These are phyloP conservation scores for Beauveria asiatica DNA, from an alignment of 2,329 filamentous ascomycete species.

Conservation along the genomic window DNA sequence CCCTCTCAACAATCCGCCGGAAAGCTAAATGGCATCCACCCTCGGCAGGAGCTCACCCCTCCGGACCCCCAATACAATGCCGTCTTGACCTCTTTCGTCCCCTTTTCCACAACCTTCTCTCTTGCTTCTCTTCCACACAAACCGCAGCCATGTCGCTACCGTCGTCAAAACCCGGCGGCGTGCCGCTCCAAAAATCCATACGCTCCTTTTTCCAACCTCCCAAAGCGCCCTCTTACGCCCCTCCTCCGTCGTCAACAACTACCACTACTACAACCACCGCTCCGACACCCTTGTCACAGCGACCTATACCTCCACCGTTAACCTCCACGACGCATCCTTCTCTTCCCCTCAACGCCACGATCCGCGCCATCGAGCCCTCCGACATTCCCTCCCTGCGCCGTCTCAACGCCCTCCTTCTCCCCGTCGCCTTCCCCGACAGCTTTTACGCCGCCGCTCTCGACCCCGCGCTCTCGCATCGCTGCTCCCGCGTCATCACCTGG, in stretches of 20 bases:
- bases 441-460: slow-evolving; percentile 52
- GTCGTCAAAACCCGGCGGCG: slow-evolving; percentile 22
- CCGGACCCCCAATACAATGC: background rate
- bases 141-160: slow-evolving; percentile 30
- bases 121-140: background rate
- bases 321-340: slow-evolving; percentile 20
- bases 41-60: background rate
- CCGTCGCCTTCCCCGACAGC: slow-evolving; percentile 53
- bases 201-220: slow-evolving; percentile 52
- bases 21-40: slow-evolving; percentile 1
- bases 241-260: slow-evolving; percentile 22
- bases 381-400: slow-evolving; percentile 53
- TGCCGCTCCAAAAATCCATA: slow-evolving; percentile 43
- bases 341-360: slow-evolving; percentile 40
- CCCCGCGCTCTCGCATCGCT: slow-evolving; percentile 39
- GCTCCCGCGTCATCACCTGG: slow-evolving; percentile 55
- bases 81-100: background rate
- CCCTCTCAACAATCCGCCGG: too few species aligned
- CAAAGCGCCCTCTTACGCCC: slow-evolving; percentile 32
- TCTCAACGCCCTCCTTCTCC: slow-evolving; percentile 57
- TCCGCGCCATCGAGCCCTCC: slow-evolving; percentile 39
- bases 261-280: slow-evolving; percentile 14
- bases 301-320: slow-evolving; percentile 11
- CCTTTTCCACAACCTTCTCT: background rate
- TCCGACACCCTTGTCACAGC: slow-evolving; percentile 13